A percentile compares a stretch with the other conserved stretches of the same genome.
Evolutionary conservation across 208 protist genomes (phyloP).

Genomic region (Wallacemonas collosoma): DNA sequence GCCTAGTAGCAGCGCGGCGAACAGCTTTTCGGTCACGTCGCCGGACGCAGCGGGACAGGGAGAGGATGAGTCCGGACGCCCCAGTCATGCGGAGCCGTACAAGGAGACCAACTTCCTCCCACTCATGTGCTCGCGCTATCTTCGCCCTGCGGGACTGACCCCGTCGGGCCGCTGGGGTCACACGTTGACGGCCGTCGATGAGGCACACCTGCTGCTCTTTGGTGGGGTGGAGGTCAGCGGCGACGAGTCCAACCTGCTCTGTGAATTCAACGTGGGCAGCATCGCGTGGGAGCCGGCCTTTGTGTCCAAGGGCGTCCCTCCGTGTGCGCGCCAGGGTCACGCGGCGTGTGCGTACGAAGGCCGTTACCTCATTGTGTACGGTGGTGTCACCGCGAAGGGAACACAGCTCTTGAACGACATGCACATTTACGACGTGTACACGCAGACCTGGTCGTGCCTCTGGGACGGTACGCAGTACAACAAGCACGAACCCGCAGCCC

Average conservation of each 20-base stretch:
- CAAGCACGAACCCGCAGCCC: conserved; percentile 64
- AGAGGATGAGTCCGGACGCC: neutral
- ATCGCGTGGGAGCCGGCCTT: conserved; percentile 73
- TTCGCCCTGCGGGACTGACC: conserved; percentile 58
- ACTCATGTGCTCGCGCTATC: conserved; percentile 80
- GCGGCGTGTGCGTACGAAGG: conserved; percentile 69
- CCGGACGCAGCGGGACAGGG: neutral
- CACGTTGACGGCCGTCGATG: conserved; percentile 61
- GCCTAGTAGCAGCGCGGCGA: conserved; percentile 1
- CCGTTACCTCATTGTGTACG: conserved; percentile 70
- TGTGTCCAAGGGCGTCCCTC: conserved; percentile 25
- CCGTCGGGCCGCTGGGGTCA: conserved; percentile 71
- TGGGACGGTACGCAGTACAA: conserved; percentile 42
- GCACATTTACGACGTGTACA: conserved; percentile 60
- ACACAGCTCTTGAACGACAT: conserved; percentile 52
- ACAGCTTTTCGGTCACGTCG: neutral
- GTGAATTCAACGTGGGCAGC: conserved; percentile 63
- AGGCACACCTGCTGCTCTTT: conserved; percentile 53
- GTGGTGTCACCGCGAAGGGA: conserved; percentile 46
- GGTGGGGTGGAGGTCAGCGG: conserved; percentile 61
- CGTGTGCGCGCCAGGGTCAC: conserved; percentile 64
- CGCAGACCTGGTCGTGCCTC: conserved; percentile 64
- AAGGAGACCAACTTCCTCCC: conserved; percentile 80
- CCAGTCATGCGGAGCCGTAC: conserved; percentile 17
- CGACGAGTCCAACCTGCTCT: conserved; percentile 43